Conservation (phyloP, 2,329 filamentous ascomycete species). For the Calonectria pseudoturangicola region DNA sequence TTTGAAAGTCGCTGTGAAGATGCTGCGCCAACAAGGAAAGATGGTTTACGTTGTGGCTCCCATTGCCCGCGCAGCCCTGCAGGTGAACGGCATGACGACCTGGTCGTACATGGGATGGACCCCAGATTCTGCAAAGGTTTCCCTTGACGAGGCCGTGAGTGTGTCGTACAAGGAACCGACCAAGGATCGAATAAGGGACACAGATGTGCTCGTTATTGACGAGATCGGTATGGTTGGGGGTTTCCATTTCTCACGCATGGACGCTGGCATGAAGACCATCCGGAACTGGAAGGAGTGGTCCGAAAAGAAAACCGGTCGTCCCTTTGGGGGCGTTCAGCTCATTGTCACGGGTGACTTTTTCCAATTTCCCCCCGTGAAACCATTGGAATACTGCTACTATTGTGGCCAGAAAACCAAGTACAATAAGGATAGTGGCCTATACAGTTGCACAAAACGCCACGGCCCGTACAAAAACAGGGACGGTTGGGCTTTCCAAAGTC, state of each 20-base stretch:
- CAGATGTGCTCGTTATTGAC: conserved; percentile 77
- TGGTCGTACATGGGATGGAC: conserved; percentile 76
- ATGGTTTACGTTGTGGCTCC: conserved; percentile 73
- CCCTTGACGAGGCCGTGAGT: rapidly evolving
- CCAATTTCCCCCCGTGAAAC: conserved; percentile 75
- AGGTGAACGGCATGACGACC: conserved; percentile 73
- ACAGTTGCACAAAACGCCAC: conserved; percentile 58
- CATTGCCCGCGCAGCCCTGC: conserved; percentile 75
- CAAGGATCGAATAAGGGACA: conserved; percentile 61
- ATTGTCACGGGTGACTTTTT: conserved; percentile 70
- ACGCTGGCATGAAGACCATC: conserved; percentile 57
- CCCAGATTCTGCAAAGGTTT: conserved; percentile 56
- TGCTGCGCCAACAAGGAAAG: conserved; percentile 31
- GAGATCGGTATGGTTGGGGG: conserved; percentile 81
- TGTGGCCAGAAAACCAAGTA: conserved; percentile 41
- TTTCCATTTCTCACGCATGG: conserved; percentile 55
- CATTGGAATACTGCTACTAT: conserved; percentile 62
- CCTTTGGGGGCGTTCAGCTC: conserved; percentile 54
- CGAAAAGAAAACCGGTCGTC: neutral
- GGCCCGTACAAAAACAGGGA: conserved; percentile 66
- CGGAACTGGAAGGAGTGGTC: neutral
- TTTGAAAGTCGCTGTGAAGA: conserved; percentile 47
- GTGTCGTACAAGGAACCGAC: conserved; percentile 30
- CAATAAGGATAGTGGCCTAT: neutral
- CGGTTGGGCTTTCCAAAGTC: conserved; percentile 77